Conservation (phyloP, 768 basidiomycete genomes). For the Naganishia vishniacii region DNA sequence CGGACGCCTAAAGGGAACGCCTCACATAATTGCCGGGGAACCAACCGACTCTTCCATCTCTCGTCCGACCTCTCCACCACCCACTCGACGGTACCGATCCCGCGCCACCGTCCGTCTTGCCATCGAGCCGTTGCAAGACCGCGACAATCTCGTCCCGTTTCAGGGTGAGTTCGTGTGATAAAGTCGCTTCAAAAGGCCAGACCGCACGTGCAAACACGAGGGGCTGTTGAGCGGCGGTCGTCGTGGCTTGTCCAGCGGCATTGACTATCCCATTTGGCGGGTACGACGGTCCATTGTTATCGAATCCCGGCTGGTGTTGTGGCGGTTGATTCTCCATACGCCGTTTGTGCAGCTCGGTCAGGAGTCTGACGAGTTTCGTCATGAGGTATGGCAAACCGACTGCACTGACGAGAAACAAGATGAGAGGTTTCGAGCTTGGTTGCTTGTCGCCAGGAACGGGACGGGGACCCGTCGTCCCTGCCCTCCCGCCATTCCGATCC, state of each 20-base stretch:
- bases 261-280: background rate
- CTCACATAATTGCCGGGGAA: constrained; percentile 83
- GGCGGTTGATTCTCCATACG: constrained; percentile 36
- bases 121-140: constrained; percentile 72
- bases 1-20: background rate
- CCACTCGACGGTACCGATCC: constrained; percentile 52
- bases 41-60: constrained; percentile 89
- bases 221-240: background rate
- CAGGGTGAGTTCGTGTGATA: constrained; percentile 70
- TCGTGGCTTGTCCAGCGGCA: background rate
- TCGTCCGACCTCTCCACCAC: constrained; percentile 91
- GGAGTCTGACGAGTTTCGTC: constrained; percentile 75
- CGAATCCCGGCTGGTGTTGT: background rate
- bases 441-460: constrained; percentile 32
- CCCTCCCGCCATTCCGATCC: constrained; percentile 14
- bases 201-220: constrained; percentile 71
- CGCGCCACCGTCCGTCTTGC: constrained; percentile 51
- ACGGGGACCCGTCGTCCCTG: constrained; percentile 32
- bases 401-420: constrained; percentile 88
- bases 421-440: constrained; percentile 78
- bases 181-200: constrained; percentile 69
- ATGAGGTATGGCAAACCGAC: constrained; percentile 90
- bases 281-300: constrained; percentile 28
- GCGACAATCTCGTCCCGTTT: constrained; percentile 90
- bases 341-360: constrained; percentile 58